Base-by-base conservation (phyloP, 768 basidiomycete genomes). In the Porpolomopsis calyptriformis region DNA sequence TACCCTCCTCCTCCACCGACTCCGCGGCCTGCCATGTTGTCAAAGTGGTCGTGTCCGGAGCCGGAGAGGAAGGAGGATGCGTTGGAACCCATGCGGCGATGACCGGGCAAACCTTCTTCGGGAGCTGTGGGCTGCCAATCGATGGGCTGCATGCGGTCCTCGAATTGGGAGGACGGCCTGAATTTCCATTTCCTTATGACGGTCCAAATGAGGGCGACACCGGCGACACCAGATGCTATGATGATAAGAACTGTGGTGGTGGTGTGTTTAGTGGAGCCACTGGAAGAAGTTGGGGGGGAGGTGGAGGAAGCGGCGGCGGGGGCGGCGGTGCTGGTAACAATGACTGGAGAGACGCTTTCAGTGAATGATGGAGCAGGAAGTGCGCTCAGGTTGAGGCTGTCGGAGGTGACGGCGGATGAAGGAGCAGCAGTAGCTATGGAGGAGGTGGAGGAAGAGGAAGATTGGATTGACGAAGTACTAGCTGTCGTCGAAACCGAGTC, bases 181-280 rank as follows among this genome's bases (percentile, higher is more conserved):
- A 91, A 80, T 67, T 90, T 89, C 84, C 86, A 90, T 63, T 91
- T 90, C 68, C 89, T 82, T 71, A 91, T 85, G 57, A 89, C 65
- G 40, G 88, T 92, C 89, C 89, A 93, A 51, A 83, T 69, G 53
- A 90, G 78, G 47, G 74, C 73, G 43, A 82, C 58, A 24, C 73
- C 82, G 43, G 78, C 89, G 35, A 90, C 54, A 38, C 71, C 77
- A 4, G 81, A 71, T 3, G 76, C 89, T 43, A 86, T 68, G 42
- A 76, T 74, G 55, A 88, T 82, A 54, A 92, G 65, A 35, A 78
- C 70, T 14, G 80, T 86, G 45, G 76, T 63, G 4, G 75, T 66
- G 26, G 62, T 70, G 48, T 61, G 65, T 50, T 67, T 67, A 10
- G 57, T 57, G 29, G 57, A 50, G 14, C 57, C 55, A 34, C 56